Conservation (phyloP, 2,329 filamentous ascomycete species). For the Penicillium sp. region DNA sequence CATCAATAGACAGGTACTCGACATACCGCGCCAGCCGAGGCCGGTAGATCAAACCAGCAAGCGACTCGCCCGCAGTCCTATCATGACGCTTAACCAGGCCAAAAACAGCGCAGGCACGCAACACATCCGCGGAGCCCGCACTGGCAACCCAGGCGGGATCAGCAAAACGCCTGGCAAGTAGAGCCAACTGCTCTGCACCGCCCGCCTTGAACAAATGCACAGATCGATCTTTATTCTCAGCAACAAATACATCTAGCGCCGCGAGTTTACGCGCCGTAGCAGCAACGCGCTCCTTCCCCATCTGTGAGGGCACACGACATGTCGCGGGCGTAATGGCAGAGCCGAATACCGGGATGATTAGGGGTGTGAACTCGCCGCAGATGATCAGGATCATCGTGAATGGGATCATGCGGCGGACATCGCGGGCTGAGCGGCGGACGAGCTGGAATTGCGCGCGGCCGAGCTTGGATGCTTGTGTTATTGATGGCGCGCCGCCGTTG, state of each 20-base stretch:
- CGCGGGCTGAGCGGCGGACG: constrained; percentile 63
- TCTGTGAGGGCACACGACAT: constrained; percentile 77
- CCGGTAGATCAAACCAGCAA: constrained; percentile 48
- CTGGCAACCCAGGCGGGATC: constrained; percentile 17
- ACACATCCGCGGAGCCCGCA: constrained; percentile 24
- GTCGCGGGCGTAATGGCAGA: constrained; percentile 71
- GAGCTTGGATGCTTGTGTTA: constrained; percentile 26
- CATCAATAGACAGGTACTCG: constrained; percentile 67
- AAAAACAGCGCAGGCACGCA: constrained; percentile 37
- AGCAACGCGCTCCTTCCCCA: constrained; percentile 54
- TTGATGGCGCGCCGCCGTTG: constrained; percentile 7
- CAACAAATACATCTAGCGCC: constrained; percentile 26
- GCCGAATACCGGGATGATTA: constrained; percentile 69
- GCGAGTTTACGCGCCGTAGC: constrained; percentile 46
- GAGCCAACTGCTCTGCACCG: constrained; percentile 29
- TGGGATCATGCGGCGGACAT: constrained; percentile 72
- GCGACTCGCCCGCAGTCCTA: constrained; percentile 39
- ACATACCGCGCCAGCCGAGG: constrained; percentile 55
- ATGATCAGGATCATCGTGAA: constrained; percentile 74
- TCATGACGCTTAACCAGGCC: constrained; percentile 35
- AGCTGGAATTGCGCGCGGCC: constrained; percentile 71
- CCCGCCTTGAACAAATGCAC: constrained; percentile 13
- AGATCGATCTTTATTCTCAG: constrained; percentile 14
- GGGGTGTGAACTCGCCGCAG: constrained; percentile 81
- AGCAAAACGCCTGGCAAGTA: constrained; percentile 26